Evolutionary conservation across 75 land plant species (phyloP).

Genomic region (Selaginella moellendorffii): DNA sequence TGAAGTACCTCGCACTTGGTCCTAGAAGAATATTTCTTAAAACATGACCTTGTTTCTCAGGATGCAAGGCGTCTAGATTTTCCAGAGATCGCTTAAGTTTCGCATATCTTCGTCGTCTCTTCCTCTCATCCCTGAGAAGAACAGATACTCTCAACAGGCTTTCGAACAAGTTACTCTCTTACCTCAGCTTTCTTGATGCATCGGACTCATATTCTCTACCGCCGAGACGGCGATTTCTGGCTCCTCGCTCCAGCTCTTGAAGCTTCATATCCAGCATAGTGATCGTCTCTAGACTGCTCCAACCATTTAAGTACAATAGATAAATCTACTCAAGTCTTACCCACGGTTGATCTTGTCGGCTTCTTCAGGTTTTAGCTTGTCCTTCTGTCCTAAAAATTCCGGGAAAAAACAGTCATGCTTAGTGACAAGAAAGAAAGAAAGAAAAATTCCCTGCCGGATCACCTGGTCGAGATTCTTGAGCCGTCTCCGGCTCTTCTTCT

Average conservation of each 20-base stretch:
- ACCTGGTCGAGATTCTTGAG: neutral
- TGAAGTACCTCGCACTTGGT: constrained; percentile 16
- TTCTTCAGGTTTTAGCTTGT: neutral
- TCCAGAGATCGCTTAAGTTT: constrained; percentile 5
- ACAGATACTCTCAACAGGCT: neutral
- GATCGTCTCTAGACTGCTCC: neutral
- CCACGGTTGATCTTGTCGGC: neutral
- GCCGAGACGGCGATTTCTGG: neutral
- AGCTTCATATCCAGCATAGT: neutral
- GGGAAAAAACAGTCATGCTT: too few species aligned
- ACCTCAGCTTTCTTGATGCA: neutral
- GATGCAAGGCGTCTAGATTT: constrained; percentile 8
- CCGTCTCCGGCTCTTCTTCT: constrained; percentile 1
- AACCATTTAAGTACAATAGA: neutral
- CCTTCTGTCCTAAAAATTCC: neutral
- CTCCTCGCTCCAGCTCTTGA: neutral
- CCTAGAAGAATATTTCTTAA: constrained; percentile 13
- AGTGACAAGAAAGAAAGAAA: too few species aligned
- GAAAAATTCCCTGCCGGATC: neutral
- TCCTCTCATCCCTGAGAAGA: constrained; percentile 12
- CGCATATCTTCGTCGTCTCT: constrained; percentile 1
- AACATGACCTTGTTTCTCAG: constrained; percentile 9
- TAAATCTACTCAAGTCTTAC: too few species aligned
- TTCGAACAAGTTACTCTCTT: neutral
- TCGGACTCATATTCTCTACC: neutral